Evolutionary conservation across 2,329 filamentous ascomycete genomes (phyloP), one percentile per base, ranked within the genome.

Genomic region (Colletotrichum zoysiae): DNA sequence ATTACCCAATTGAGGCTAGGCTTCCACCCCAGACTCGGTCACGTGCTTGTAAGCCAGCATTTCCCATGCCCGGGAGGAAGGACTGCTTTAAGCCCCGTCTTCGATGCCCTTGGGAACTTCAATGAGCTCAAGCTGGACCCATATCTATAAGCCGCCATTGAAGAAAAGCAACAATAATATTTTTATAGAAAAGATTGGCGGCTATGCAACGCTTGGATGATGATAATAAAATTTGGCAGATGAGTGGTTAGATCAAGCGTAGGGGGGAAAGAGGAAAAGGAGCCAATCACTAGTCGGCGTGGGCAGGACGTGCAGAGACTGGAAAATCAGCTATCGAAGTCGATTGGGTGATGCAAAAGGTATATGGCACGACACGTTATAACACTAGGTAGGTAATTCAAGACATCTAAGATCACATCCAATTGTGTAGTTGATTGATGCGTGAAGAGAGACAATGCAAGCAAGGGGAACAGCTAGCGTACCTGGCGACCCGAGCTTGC

Each of bases 1-100:
- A 56, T 42, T 59, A 60, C 42, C 65, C 70, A 56, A 65, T 70
- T 56, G 60, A 44, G 65, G n/a, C 55, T 71, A 56, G 59, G 53
- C 55, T 14, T 35, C 23, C 12, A 65, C 70, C 65, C 65, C 70
- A 42, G 65, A 70, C 33, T 35, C 23, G 26, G 70, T 71, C 70
- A 71, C 70, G 70, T 71, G 70, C 12, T 48, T 57, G 8, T 18
- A 62, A 30, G 33, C 23, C 56, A 42, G 53, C 64, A 56, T 55
- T 55, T 38, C 38, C 38, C 38, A 26, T 50, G 11, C 23, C n/a
- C n/a, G n/a, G 44, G 8, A 46, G 14, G 16, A 48, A 40, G 60
- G n/a, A 40, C 46, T 50, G 2, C 26, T 5, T 23, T 40, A 23
- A 62, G 46, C 46, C 30, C 18, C 42, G 1, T n/a, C 42, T 16